Evolutionary conservation across 2,329 filamentous ascomycete species (phyloP).

Genomic region (Meredithiella fracta): DNA sequence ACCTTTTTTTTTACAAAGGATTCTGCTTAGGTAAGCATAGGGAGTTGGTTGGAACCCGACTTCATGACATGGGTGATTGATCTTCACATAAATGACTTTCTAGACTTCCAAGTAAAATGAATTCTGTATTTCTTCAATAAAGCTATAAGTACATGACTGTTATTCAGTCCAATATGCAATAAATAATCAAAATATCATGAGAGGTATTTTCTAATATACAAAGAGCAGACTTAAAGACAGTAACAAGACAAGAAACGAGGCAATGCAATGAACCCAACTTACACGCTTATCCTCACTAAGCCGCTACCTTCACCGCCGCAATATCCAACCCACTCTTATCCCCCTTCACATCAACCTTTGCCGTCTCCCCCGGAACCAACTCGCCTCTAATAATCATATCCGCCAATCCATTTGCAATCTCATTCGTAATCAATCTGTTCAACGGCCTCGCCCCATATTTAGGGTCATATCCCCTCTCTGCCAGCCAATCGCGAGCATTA

Average conservation of each 20-base stretch:
- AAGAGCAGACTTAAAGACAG: not conserved
- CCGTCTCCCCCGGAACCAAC: slow-evolving; percentile 58
- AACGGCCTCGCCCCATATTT: slow-evolving; percentile 80
- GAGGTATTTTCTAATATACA: slow-evolving; percentile 1
- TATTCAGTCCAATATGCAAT: not conserved
- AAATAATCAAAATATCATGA: not conserved
- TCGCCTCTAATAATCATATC: slow-evolving; percentile 83
- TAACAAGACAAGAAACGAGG: no score
- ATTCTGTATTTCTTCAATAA: not conserved
- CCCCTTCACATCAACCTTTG: slow-evolving; percentile 50
- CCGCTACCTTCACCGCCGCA: slow-evolving; percentile 5
- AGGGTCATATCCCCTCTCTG: slow-evolving; percentile 77
- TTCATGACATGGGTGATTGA: no score
- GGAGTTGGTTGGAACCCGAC: no score
- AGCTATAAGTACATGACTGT: not conserved
- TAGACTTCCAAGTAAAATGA: not conserved
- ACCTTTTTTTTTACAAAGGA: not conserved
- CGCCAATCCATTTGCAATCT: slow-evolving; percentile 77
- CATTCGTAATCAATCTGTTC: slow-evolving; percentile 75
- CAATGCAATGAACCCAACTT: no score
- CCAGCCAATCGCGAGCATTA: slow-evolving; percentile 70
- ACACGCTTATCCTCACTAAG: no score
- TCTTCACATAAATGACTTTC: no score
- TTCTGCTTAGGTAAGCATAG: no score
- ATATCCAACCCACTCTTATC: slow-evolving; percentile 10